Conservation (phyloP, 768 basidiomycete species). For the Macrocybe gigantea region DNA sequence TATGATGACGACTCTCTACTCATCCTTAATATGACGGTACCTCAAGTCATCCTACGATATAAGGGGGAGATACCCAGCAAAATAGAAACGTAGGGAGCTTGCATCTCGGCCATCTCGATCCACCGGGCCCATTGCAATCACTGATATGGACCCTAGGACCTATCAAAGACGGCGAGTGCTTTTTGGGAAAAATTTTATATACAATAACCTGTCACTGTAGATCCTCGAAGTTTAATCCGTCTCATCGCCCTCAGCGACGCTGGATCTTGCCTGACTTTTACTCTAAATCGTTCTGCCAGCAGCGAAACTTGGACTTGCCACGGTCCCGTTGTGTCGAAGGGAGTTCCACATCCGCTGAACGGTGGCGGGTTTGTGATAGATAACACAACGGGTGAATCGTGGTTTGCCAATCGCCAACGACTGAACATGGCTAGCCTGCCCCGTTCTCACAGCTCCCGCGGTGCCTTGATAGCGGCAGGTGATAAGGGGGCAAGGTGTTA, state of each 20-base stretch:
- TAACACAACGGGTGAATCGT: conserved; percentile 39
- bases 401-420: conserved; percentile 36
- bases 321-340: conserved; percentile 30
- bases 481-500: conserved; percentile 51
- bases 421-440: conserved; percentile 25
- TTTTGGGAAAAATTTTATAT: not conserved
- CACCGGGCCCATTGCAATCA: conserved; percentile 39
- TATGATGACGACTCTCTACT: conserved; percentile 54
- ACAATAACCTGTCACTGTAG: conserved; percentile 19
- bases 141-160: conserved; percentile 65
- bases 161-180: conserved; percentile 42
- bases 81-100: conserved; percentile 28
- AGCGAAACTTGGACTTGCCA: conserved; percentile 32
- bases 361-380: conserved; percentile 50
- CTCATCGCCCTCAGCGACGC: conserved; percentile 56
- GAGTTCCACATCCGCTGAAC: conserved; percentile 37
- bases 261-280: conserved; percentile 57
- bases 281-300: conserved; percentile 30
- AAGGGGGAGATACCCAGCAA: conserved; percentile 31
- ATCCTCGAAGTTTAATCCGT: conserved; percentile 43
- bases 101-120: conserved; percentile 26
- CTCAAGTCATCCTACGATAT: conserved; percentile 55
- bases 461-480: conserved; percentile 43
- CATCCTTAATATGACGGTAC: conserved; percentile 72
- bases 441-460: conserved; percentile 14